These are phyloP conservation scores for Cladophialophora immunda DNA, from an alignment of 2,329 filamentous ascomycete species.

Conservation along the genomic window DNA sequence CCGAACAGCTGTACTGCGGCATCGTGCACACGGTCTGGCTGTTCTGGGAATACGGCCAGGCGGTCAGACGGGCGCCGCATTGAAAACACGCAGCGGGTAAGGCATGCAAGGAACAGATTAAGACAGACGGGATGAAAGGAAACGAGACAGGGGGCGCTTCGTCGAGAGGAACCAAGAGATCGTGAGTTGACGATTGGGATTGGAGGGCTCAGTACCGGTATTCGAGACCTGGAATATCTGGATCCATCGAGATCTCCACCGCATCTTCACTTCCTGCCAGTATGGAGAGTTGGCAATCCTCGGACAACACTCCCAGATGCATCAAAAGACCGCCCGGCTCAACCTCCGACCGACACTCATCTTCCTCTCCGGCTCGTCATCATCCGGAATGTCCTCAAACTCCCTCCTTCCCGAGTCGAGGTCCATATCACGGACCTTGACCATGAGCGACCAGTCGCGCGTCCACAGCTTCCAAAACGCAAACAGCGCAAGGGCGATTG, in stretches of 20 bases:
- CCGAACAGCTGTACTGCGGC: constrained; percentile 21
- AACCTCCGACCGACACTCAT: constrained; percentile 28
- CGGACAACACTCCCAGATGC: neutral
- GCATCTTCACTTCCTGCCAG: neutral
- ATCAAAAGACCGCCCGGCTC: constrained; percentile 31
- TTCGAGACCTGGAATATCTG: neutral
- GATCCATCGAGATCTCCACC: neutral
- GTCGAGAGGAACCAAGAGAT: neutral
- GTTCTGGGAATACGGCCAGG: constrained; percentile 21
- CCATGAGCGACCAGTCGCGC: constrained; percentile 20
- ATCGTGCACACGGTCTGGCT: constrained; percentile 17
- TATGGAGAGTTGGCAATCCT: neutral
- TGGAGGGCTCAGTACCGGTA: neutral
- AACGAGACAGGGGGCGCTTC: neutral
- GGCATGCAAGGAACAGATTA: neutral
- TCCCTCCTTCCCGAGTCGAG: constrained; percentile 84
- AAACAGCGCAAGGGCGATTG: constrained; percentile 65
- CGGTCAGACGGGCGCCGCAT: constrained; percentile 1
- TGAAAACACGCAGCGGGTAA: neutral
- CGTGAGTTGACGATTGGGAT: neutral
- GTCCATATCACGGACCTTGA: constrained; percentile 34
- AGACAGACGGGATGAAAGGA: neutral
- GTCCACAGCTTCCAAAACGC: constrained; percentile 49
- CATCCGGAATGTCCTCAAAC: constrained; percentile 26
- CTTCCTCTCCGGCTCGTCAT: constrained; percentile 26